Percentiles rank a stretch among this genome's conserved stretches.
These are phyloP conservation scores for Xylaria sp. DNA, from an alignment of 495 filamentous ascomycete genomes.

Conservation along the genomic window DNA sequence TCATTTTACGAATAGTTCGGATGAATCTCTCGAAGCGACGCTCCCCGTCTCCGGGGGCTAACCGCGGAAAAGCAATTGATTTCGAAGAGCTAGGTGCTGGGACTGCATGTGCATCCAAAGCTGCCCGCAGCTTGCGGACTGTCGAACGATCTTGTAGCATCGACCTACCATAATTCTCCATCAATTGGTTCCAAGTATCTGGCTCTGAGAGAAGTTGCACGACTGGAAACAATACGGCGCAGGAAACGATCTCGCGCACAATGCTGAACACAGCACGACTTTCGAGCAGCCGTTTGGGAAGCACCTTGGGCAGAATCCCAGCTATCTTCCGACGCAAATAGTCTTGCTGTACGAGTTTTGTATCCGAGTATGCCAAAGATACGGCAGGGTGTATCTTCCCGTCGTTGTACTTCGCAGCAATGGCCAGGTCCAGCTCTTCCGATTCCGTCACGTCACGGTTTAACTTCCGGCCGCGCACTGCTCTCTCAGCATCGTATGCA, in stretches of 20 bases:
- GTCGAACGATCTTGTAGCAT: constrained; percentile 96
- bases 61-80: constrained; percentile 69
- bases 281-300: constrained; percentile 74
- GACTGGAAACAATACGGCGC: constrained; percentile 74
- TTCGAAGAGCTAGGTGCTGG: constrained; percentile 73
- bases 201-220: constrained; percentile 81
- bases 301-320: constrained; percentile 73
- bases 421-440: constrained; percentile 91
- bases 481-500: constrained; percentile 88
- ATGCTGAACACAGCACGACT: constrained; percentile 82
- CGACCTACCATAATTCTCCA: constrained; percentile 86
- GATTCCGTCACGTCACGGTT: constrained; percentile 93
- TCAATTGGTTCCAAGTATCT: constrained; percentile 95
- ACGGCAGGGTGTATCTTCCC: constrained; percentile 90
- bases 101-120: constrained; percentile 93
- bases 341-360: constrained; percentile 82
- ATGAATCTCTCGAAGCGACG: constrained; percentile 94
- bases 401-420: constrained; percentile 89
- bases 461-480: constrained; percentile 84
- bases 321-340: constrained; percentile 77
- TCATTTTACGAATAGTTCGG: constrained; percentile 83
- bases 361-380: constrained; percentile 80
- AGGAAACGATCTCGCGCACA: constrained; percentile 83
- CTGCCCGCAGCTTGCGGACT: constrained; percentile 90
- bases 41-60: constrained; percentile 74